These are phyloP conservation scores for Thermomucor indicae-seudaticae DNA, from an alignment of 371 early-diverging fungal species.

Conservation along the genomic window DNA sequence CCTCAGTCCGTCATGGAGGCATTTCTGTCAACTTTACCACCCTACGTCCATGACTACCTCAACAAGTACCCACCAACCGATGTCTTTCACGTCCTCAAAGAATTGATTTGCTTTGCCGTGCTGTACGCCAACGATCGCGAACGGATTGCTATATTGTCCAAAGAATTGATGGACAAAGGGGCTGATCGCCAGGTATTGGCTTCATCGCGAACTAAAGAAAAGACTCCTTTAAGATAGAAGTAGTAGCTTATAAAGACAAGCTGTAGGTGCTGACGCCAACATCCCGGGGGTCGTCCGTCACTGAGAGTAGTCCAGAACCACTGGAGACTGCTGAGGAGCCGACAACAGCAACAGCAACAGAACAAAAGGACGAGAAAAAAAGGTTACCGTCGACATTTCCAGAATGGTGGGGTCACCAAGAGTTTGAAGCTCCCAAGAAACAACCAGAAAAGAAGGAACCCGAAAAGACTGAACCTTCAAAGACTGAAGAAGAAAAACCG, in stretches of 20 bases:
- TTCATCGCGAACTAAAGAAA: too few species aligned
- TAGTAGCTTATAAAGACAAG: too few species aligned
- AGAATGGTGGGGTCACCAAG: constrained; percentile 40
- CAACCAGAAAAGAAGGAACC: neutral
- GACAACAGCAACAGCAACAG: neutral
- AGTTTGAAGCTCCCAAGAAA: constrained; percentile 4
- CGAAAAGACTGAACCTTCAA: neutral
- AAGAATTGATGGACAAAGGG: constrained; percentile 20
- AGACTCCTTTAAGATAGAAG: too few species aligned
- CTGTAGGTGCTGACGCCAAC: too few species aligned
- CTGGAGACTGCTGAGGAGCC: neutral
- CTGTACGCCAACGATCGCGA: constrained; percentile 45
- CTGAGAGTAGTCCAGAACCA: neutral
- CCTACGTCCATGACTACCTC: constrained; percentile 42
- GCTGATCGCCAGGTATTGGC: constrained; percentile 8
- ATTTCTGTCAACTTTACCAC: constrained; percentile 44
- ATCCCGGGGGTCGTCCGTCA: neutral
- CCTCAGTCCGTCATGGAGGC: constrained; percentile 28
- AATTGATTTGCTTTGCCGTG: constrained; percentile 47
- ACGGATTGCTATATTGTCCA: constrained; percentile 17
- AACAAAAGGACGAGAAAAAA: neutral
- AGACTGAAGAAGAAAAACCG: constrained; percentile 3
- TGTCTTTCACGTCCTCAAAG: constrained; percentile 36
- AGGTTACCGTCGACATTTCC: constrained; percentile 35
- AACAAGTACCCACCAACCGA: constrained; percentile 42